These are phyloP conservation scores for Backusella sp. DNA, from an alignment of 192 early-diverging fungal genomes.

Conservation along the genomic window DNA sequence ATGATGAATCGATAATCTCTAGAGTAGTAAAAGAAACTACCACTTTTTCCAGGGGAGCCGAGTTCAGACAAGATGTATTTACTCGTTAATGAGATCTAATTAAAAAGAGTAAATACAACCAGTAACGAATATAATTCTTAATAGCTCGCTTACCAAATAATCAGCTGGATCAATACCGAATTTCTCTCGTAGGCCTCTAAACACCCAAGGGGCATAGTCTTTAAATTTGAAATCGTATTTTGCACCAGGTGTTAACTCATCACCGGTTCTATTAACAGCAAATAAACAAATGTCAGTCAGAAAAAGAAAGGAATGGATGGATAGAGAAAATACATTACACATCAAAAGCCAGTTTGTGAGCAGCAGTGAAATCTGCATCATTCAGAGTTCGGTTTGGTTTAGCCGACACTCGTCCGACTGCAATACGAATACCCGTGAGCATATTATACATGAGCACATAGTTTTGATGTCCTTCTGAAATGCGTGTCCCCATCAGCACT, in stretches of 20 bases:
- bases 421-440: slow-evolving; percentile 93
- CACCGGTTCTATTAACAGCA: slow-evolving; percentile 65
- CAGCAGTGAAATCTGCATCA: slow-evolving; percentile 80
- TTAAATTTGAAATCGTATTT: slow-evolving; percentile 99
- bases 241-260: slow-evolving; percentile 91
- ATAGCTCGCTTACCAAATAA: slow-evolving; percentile 69
- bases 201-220: slow-evolving; percentile 98
- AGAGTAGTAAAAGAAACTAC: slow-evolving; percentile 97
- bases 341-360: slow-evolving; percentile 96
- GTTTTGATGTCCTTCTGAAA: slow-evolving; percentile 90
- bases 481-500: slow-evolving; percentile 77
- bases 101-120: slow-evolving; percentile 5
- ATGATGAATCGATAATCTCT: slow-evolving; percentile 99
- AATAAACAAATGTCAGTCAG: neutral
- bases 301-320: neutral
- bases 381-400: slow-evolving; percentile 74
- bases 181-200: slow-evolving; percentile 83
- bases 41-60: slow-evolving; percentile 93
- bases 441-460: slow-evolving; percentile 98
- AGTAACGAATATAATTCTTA: neutral
- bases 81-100: slow-evolving; percentile 85
- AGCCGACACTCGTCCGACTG: slow-evolving; percentile 85
- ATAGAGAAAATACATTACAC: slow-evolving; percentile 50
- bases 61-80: slow-evolving; percentile 98
- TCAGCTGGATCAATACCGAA: slow-evolving; percentile 92